A percentile compares a stretch with the other conserved stretches of the same genome.
These are phyloP conservation scores for Orbilia oligospora DNA, from an alignment of 2,329 filamentous ascomycete genomes.

Conservation along the genomic window DNA sequence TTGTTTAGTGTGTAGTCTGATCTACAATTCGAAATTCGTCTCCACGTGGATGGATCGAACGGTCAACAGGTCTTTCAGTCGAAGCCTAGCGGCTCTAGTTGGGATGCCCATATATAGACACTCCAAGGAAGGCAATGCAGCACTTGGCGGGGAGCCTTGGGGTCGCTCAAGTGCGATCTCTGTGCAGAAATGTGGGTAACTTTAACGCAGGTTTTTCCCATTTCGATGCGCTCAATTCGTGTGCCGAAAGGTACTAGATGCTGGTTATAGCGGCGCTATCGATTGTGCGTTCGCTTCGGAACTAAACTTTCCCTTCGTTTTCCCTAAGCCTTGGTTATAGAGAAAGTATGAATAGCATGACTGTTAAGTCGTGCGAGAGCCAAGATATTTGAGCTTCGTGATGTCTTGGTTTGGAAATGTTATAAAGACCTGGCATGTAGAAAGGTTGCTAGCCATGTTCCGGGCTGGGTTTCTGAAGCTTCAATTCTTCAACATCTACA, in stretches of 20 bases:
- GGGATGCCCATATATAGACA: constrained; percentile 29
- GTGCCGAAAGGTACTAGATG: not conserved
- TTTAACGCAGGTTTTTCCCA: not conserved
- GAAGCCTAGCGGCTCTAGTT: constrained; percentile 10
- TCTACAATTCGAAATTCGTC: constrained; percentile 8
- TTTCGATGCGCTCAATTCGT: not conserved
- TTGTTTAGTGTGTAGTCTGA: not conserved
- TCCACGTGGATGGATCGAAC: constrained; percentile 29
- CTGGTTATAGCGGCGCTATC: constrained; percentile 1
- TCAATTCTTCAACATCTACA: constrained; percentile 16
- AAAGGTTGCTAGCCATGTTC: not conserved
- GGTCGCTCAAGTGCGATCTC: constrained; percentile 3
- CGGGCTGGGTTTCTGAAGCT: constrained; percentile 12
- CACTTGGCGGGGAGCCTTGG: constrained; percentile 35
- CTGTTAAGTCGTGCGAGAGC: constrained; percentile 18
- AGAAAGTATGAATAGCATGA: constrained; percentile 9
- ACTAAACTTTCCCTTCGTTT: not conserved
- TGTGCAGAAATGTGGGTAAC: constrained; percentile 2
- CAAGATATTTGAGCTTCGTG: constrained; percentile 7
- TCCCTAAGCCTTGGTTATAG: not conserved
- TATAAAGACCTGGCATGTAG: not conserved
- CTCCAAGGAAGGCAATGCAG: constrained; percentile 47
- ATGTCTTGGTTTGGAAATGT: not conserved
- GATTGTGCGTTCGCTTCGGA: constrained; percentile 1
- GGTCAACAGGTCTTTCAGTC: constrained; percentile 3